These are phyloP conservation scores for Daedaleopsis sinensis DNA, from an alignment of 768 basidiomycete species.

Conservation along the genomic window DNA sequence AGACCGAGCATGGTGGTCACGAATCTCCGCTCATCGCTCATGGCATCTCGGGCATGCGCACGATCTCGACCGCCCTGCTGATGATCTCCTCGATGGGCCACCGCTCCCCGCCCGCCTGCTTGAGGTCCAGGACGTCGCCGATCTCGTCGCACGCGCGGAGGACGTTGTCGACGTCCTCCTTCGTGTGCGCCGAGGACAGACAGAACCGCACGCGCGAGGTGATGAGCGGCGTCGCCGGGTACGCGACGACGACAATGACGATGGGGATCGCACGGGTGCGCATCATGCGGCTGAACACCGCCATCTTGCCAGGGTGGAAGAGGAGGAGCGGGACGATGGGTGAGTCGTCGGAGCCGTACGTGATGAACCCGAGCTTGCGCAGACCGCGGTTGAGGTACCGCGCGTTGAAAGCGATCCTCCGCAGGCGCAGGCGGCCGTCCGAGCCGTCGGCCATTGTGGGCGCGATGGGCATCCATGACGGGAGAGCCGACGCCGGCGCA, in stretches of 20 bases:
- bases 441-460: conserved; percentile 73
- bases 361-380: conserved; percentile 93
- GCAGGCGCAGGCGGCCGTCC: conserved; percentile 82
- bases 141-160: conserved; percentile 90
- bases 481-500: conserved; percentile 64
- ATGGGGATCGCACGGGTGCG: conserved; percentile 73
- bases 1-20: not conserved
- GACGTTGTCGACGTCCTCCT: conserved; percentile 90
- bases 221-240: conserved; percentile 88
- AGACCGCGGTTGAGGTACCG: conserved; percentile 89
- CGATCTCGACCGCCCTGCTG: conserved; percentile 74
- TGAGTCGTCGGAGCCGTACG: conserved; percentile 87
- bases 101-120: conserved; percentile 71
- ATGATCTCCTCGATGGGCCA: conserved; percentile 82
- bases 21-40: conserved; percentile 14
- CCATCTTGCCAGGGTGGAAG: conserved; percentile 95
- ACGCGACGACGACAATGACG: conserved; percentile 87
- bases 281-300: conserved; percentile 90
- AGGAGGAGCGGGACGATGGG: conserved; percentile 93
- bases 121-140: conserved; percentile 88
- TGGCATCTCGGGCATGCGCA: conserved; percentile 40
- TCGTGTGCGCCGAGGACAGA: conserved; percentile 92
- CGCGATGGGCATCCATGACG: conserved; percentile 80
- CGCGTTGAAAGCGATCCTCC: conserved; percentile 92
- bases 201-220: conserved; percentile 93